These are phyloP conservation scores for Nicotiana benthamiana DNA, from an alignment of 257 asterid genomes.

Conservation along the genomic window DNA sequence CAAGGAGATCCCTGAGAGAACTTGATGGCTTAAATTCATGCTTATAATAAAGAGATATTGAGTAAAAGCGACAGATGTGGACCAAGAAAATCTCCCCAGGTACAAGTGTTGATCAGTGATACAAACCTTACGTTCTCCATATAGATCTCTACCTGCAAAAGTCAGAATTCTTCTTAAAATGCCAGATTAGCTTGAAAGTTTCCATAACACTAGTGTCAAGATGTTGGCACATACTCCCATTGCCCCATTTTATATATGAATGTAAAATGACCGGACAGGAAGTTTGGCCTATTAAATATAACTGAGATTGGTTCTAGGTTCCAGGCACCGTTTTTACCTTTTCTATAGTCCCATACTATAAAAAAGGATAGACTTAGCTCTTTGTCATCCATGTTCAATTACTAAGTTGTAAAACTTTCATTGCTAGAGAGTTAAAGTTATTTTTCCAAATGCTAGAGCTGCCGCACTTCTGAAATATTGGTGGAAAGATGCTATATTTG, in stretches of 20 bases:
- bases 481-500: slow-evolving; percentile 90
- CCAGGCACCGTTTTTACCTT: not conserved
- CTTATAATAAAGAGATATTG: too few species aligned
- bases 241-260: not conserved
- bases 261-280: not conserved
- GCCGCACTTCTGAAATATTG: slow-evolving; percentile 78
- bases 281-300: not conserved
- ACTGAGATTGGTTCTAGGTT: not conserved
- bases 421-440: slow-evolving; percentile 74
- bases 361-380: not conserved
- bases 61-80: too few species aligned
- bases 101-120: too few species aligned
- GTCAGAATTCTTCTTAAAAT: too few species aligned
- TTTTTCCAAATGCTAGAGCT: slow-evolving; percentile 99
- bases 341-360: not conserved
- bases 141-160: too few species aligned
- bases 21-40: too few species aligned
- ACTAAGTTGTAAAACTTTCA: slow-evolving; percentile 23
- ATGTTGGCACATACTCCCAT: not conserved
- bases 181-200: slow-evolving; percentile 41
- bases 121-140: too few species aligned
- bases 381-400: slow-evolving; percentile 2
- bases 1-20: too few species aligned
- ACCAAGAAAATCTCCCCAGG: too few species aligned
- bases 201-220: not conserved